Evolutionary conservation across 2,329 filamentous ascomycete species (phyloP), one percentile per base, ranked within the genome.

Genomic region (Thelonectria rubi): DNA sequence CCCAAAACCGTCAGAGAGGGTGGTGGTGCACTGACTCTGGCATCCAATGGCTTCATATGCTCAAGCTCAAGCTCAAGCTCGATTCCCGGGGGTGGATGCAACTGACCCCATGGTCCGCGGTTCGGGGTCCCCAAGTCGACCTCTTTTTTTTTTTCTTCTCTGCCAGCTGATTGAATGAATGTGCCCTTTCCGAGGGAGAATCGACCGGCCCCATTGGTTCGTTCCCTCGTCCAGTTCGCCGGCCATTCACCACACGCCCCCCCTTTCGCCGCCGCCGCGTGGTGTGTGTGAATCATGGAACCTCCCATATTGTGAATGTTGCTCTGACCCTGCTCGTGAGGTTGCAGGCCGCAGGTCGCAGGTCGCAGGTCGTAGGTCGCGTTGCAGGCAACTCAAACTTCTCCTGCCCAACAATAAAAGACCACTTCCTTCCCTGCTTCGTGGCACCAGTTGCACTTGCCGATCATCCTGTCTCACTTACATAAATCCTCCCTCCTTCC

Each of bases 21-120:
- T n/a, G n/a, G n/a, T n/a, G n/a, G n/a, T n/a, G n/a, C n/a, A n/a
- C n/a, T n/a, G n/a, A n/a, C n/a, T n/a, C n/a, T n/a, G n/a, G n/a
- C n/a, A n/a, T n/a, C n/a, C n/a, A 24, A 4, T 24, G 24, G 7
- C 24, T 24, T 43, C 18, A 48, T 30, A 49, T 32, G 53, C 40
- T 60, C 56, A 56, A 51, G 53, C 53, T 61, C 58, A 61, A 61
- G 53, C 47, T 61, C 58, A 56, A 61, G 53, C 58, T 56, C 37
- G 11, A n/a, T 54, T 40, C 26, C 53, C 48, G 47, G 53, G 58
- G 58, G 58, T 61, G 58, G 40, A 56, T 56, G 58, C 53, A 61
- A 45, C 42, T 42, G 43, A 47, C 32, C 56, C 56, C 49, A 50
- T 50, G 45, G 32, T 24, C 15, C 39, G 20, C 4, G n/a, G 11